These are phyloP conservation scores for Aspergillus sclerotialis DNA, from an alignment of 2,329 filamentous ascomycete species.

Conservation along the genomic window DNA sequence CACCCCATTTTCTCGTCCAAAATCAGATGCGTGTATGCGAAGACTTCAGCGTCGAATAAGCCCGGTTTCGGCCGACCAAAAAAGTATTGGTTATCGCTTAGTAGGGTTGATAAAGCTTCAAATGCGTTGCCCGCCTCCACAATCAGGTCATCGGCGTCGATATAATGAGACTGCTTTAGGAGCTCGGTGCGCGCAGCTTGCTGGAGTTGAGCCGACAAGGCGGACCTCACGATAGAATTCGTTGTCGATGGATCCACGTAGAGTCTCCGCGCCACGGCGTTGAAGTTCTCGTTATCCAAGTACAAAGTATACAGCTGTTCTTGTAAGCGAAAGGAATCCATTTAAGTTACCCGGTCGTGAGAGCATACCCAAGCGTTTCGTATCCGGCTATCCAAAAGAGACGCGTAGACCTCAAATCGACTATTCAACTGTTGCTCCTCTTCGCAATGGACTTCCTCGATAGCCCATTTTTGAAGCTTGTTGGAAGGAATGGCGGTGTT, in stretches of 20 bases:
- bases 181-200: constrained; percentile 69
- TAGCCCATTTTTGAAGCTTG: constrained; percentile 64
- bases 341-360: background rate
- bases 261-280: constrained; percentile 58
- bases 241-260: constrained; percentile 61
- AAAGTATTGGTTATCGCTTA: constrained; percentile 56
- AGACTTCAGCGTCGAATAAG: constrained; percentile 80
- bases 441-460: constrained; percentile 41
- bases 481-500: constrained; percentile 50
- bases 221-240: constrained; percentile 55
- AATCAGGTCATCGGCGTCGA: constrained; percentile 53
- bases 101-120: constrained; percentile 51
- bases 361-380: constrained; percentile 72
- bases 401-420: constrained; percentile 66
- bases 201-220: constrained; percentile 61
- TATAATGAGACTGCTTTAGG: constrained; percentile 50
- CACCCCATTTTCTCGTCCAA: constrained; percentile 59
- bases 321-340: constrained; percentile 2
- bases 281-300: constrained; percentile 60
- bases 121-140: constrained; percentile 57
- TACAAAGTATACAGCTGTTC: constrained; percentile 71
- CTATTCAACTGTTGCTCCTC: constrained; percentile 47
- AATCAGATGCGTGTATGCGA: constrained; percentile 80
- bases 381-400: constrained; percentile 69
- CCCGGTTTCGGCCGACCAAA: constrained; percentile 54